phyloP scores from a whole-genome alignment of 2,329 filamentous ascomycete genomes.

The Scedosporium minutisporum region DNA sequence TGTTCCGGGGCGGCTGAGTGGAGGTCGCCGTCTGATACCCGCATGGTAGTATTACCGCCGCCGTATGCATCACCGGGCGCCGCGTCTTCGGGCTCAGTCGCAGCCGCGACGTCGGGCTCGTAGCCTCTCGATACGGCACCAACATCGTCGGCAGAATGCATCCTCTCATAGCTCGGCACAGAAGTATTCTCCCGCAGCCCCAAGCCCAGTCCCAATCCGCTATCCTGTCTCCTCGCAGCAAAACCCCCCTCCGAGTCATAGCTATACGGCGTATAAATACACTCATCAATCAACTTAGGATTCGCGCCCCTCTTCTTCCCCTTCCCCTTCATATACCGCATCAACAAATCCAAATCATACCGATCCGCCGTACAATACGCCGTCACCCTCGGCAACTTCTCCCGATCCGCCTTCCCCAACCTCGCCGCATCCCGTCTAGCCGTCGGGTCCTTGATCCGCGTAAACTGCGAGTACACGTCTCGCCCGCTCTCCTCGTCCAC shows the following conservation, averaged over 20 bases:
- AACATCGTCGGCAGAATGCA: conserved; percentile 70
- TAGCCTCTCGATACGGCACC: conserved; percentile 30
- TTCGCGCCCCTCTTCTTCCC: conserved; percentile 67
- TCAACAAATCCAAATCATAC: conserved; percentile 81
- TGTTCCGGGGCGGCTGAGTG: conserved; percentile 16
- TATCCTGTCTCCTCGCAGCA: conserved; percentile 18
- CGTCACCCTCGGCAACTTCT: conserved; percentile 79
- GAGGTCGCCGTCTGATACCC: not conserved
- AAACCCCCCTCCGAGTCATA: conserved; percentile 47
- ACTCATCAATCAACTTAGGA: conserved; percentile 93
- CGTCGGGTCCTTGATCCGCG: conserved; percentile 91
- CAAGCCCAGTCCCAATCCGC: conserved; percentile 12
- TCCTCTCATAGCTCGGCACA: conserved; percentile 46
- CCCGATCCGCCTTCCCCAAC: conserved; percentile 85
- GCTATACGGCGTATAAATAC: conserved; percentile 89
- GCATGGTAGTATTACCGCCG: conserved; percentile 12
- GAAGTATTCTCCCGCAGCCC: conserved; percentile 20
- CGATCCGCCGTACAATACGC: conserved; percentile 92
- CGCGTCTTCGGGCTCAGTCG: conserved; percentile 21
- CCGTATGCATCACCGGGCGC: too few species aligned
- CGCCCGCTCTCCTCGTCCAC: conserved; percentile 83
- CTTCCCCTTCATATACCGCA: conserved; percentile 83
- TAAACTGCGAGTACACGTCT: conserved; percentile 97
- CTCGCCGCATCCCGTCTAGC: conserved; percentile 85
- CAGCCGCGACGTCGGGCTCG: conserved; percentile 16